These are phyloP conservation scores for Spergularia azorica DNA, from an alignment of 179 eudicot species.

Conservation along the genomic window DNA sequence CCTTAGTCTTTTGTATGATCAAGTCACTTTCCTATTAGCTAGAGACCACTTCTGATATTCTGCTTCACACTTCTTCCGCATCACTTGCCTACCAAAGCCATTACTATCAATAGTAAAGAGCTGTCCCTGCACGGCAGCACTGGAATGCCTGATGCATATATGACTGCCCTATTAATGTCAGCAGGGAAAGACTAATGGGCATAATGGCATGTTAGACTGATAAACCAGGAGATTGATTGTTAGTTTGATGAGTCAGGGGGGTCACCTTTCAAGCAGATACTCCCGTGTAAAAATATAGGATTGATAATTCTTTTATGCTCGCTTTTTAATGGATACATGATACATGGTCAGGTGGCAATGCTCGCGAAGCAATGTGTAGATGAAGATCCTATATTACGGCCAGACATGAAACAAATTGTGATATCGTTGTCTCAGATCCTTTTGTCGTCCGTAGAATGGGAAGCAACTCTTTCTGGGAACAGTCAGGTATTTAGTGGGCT, in stretches of 20 bases:
- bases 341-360: constrained; percentile 56
- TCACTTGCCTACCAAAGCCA: too few species aligned
- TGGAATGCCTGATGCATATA: too few species aligned
- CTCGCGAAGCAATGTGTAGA: constrained; percentile 94
- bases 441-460: constrained; percentile 94
- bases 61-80: too few species aligned
- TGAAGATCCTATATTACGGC: constrained; percentile 84
- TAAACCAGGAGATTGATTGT: too few species aligned
- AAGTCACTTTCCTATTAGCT: too few species aligned
- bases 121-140: too few species aligned
- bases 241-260: not conserved
- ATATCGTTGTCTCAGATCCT: constrained; percentile 86
- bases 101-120: too few species aligned
- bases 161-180: too few species aligned
- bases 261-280: not conserved
- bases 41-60: too few species aligned
- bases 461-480: constrained; percentile 97
- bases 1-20: too few species aligned
- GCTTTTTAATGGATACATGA: not conserved
- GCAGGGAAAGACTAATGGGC: too few species aligned
- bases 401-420: constrained; percentile 95
- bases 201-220: too few species aligned
- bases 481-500: constrained; percentile 98
- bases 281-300: not conserved
- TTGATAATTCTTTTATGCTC: not conserved